Conservation (phyloP, 169 alveolate genomes). For the Plasmodium vinckei region DNA sequence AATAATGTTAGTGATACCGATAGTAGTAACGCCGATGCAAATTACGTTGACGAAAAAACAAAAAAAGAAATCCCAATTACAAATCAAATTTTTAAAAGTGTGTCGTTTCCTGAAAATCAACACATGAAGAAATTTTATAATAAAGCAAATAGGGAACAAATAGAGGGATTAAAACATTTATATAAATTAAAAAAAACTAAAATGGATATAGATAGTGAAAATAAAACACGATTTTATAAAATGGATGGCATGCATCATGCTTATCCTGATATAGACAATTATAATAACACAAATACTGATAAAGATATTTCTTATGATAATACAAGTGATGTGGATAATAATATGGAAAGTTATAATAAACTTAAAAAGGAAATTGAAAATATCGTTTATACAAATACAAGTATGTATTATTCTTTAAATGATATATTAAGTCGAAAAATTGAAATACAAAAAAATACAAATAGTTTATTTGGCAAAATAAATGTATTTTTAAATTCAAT, state of each 20-base stretch:
- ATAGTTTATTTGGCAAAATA: constrained; percentile 42
- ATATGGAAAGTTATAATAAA: constrained; percentile 58
- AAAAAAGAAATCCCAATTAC: not conserved
- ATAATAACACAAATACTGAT: not conserved
- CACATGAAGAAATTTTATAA: not conserved
- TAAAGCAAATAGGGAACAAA: not conserved
- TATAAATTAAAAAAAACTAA: not conserved
- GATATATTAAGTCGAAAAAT: constrained; percentile 54
- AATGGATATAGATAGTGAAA: not conserved
- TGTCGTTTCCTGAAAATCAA: not conserved
- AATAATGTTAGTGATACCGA: not conserved
- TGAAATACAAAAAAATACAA: constrained; percentile 69
- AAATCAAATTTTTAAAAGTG: not conserved
- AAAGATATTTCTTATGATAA: not conserved
- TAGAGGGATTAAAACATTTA: not conserved
- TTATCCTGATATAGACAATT: not conserved
- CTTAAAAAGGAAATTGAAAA: constrained; percentile 63
- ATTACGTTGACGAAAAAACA: not conserved
- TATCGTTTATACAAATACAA: constrained; percentile 72
- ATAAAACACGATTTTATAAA: not conserved
- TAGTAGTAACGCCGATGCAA: not conserved
- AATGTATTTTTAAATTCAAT: constrained; percentile 62
- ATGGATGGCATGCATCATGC: not conserved
- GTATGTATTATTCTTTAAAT: constrained; percentile 71
- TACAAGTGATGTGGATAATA: constrained; percentile 6